Conservation (phyloP, 345 rosid genomes). For the Conringia planisiliqua region DNA sequence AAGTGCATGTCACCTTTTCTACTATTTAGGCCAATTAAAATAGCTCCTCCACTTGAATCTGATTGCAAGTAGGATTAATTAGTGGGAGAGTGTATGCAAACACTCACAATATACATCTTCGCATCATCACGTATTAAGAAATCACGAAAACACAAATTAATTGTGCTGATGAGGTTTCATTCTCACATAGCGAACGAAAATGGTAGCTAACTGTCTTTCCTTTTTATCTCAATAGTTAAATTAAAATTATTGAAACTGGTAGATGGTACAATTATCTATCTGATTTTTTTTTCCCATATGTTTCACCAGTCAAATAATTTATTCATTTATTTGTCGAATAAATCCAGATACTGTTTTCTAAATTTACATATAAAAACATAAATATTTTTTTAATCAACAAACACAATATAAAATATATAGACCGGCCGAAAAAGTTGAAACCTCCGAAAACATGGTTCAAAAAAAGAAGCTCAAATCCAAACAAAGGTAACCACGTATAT, state of each 20-base stretch:
- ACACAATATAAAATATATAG: too few species aligned
- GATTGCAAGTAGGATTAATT: not conserved
- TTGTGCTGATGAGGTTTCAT: not conserved
- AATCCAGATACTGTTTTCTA: not conserved
- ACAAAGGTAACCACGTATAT: too few species aligned
- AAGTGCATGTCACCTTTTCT: conserved; percentile 2
- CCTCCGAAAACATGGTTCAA: too few species aligned
- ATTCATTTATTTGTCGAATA: not conserved
- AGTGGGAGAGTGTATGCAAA: conserved; percentile 6
- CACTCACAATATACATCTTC: not conserved
- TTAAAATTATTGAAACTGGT: not conserved
- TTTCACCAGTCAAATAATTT: not conserved
- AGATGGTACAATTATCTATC: not conserved
- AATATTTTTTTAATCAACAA: too few species aligned
- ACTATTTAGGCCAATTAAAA: not conserved
- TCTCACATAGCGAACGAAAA: not conserved
- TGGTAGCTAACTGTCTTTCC: not conserved
- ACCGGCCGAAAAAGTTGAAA: too few species aligned
- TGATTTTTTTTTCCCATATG: not conserved
- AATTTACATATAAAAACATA: not conserved
- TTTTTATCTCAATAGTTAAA: not conserved
- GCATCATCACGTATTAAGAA: not conserved
- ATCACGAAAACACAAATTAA: not conserved
- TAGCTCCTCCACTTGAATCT: not conserved
- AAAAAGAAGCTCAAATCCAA: too few species aligned